Evolutionary conservation across 306 rosid genomes (phyloP).

Genomic region (Citrullus colocynthis): DNA sequence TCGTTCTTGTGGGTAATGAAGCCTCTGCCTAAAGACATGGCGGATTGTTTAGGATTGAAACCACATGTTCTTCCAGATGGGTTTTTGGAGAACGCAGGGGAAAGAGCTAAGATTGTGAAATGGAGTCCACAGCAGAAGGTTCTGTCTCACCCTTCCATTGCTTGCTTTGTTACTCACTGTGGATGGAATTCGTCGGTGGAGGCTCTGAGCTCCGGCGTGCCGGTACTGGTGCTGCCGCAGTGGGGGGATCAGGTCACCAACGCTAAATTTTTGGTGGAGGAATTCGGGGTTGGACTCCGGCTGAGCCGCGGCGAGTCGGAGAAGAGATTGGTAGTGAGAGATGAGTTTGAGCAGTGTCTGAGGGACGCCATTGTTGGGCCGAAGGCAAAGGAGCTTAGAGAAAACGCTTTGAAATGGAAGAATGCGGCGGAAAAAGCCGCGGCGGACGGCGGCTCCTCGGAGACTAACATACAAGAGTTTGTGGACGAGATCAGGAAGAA

Average conservation of each 20-base stretch:
- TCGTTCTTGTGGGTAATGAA: constrained; percentile 49
- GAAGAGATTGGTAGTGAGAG: constrained; percentile 16
- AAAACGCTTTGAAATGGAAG: constrained; percentile 26
- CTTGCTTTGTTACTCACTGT: constrained; percentile 52
- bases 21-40: constrained; percentile 4
- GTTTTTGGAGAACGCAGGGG: constrained; percentile 23
- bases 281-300: constrained; percentile 22
- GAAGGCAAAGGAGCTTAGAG: constrained; percentile 15
- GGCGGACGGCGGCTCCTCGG: constrained; percentile 32
- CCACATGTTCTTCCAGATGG: constrained; percentile 34
- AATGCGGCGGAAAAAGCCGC: constrained; percentile 15
- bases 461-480: constrained; percentile 20
- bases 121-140: constrained; percentile 57
- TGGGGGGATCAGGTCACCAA: constrained; percentile 81
- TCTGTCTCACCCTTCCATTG: constrained; percentile 33
- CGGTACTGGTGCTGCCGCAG: constrained; percentile 46
- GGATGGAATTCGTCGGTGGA: constrained; percentile 67
- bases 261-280: constrained; percentile 49
- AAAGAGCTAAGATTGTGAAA: constrained; percentile 29
- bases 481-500: constrained; percentile 12
- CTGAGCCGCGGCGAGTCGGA: constrained; percentile 22
- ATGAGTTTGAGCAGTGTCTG: constrained; percentile 21
- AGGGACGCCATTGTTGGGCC: constrained; percentile 27
- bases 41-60: neutral
- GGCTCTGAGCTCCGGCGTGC: constrained; percentile 38